Conservation (phyloP, 2,329 filamentous ascomycete species). For the Teratosphaeria epicoccoides region DNA sequence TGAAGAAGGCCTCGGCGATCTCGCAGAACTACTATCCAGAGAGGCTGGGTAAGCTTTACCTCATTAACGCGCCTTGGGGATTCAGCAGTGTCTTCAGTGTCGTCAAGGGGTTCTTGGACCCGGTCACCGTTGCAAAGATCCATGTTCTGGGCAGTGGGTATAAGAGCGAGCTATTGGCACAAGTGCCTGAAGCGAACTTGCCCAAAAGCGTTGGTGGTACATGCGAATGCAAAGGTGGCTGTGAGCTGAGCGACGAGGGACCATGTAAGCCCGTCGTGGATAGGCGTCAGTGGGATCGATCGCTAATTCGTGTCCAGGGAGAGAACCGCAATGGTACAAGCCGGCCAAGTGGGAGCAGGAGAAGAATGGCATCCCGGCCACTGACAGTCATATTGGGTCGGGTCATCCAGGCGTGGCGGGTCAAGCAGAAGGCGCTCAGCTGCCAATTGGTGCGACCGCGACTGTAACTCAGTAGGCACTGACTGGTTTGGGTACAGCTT, state of each 20-base stretch:
- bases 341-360: conserved; percentile 39
- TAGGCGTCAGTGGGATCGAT: neutral
- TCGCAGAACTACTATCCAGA: conserved; percentile 99
- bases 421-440: conserved; percentile 11
- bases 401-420: conserved; percentile 15
- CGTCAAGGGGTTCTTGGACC: conserved; percentile 90
- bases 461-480: conserved; percentile 5
- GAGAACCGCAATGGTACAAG: conserved; percentile 56
- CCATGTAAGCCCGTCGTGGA: conserved; percentile 50
- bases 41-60: conserved; percentile 86
- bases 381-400: conserved; percentile 22
- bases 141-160: conserved; percentile 75
- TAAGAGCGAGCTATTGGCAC: conserved; percentile 70
- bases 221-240: conserved; percentile 75
- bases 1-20: conserved; percentile 73
- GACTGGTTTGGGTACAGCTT: neutral
- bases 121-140: conserved; percentile 93
- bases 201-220: conserved; percentile 74
- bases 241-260: conserved; percentile 75
- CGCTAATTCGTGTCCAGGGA: conserved; percentile 33
- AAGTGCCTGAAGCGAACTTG: conserved; percentile 83
- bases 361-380: conserved; percentile 23
- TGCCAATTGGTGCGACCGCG: conserved; percentile 16
- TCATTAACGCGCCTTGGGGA: conserved; percentile 97
- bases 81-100: conserved; percentile 78